Conservation (phyloP, 148 eudicot species). For the Chenopodium album region DNA sequence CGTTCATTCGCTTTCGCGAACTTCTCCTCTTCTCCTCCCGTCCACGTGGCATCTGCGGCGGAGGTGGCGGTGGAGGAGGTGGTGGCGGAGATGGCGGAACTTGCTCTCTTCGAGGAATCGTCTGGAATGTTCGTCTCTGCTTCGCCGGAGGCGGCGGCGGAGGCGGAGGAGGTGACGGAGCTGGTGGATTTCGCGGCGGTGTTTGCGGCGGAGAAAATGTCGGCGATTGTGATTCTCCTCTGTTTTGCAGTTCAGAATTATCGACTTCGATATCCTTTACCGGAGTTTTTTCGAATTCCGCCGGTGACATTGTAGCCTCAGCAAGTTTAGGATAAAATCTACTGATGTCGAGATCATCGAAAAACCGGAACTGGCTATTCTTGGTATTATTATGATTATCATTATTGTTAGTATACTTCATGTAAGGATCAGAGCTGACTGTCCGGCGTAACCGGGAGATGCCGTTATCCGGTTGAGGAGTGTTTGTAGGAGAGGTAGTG, state of each 20-base stretch:
- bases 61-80: slow-evolving; percentile 22
- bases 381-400: background rate
- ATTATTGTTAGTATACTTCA: slow-evolving; percentile 26
- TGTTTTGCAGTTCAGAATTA: slow-evolving; percentile 31
- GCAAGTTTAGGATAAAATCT: slow-evolving; percentile 20
- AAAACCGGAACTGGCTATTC: slow-evolving; percentile 36
- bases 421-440: slow-evolving; percentile 30
- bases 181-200: slow-evolving; percentile 46
- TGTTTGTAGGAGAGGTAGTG: slow-evolving; percentile 1
- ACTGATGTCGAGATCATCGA: slow-evolving; percentile 57
- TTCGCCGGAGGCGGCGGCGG: slow-evolving; percentile 33
- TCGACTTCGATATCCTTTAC: slow-evolving; percentile 57
- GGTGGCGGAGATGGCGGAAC: slow-evolving; percentile 32
- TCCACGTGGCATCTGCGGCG: slow-evolving; percentile 18
- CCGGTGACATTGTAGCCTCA: background rate
- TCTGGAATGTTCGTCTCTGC: slow-evolving; percentile 22
- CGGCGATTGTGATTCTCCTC: slow-evolving; percentile 13
- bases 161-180: slow-evolving; percentile 42
- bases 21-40: slow-evolving; percentile 28
- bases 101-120: slow-evolving; percentile 31
- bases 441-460: slow-evolving; percentile 47
- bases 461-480: background rate
- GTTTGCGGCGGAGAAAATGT: slow-evolving; percentile 39
- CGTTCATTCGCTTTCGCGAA: slow-evolving; percentile 35
- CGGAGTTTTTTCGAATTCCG: slow-evolving; percentile 15